Evolutionary conservation across 176 grass and related monocot genomes (phyloP), one percentile per base, ranked within the genome.

Genomic region (Musa beccarii): DNA sequence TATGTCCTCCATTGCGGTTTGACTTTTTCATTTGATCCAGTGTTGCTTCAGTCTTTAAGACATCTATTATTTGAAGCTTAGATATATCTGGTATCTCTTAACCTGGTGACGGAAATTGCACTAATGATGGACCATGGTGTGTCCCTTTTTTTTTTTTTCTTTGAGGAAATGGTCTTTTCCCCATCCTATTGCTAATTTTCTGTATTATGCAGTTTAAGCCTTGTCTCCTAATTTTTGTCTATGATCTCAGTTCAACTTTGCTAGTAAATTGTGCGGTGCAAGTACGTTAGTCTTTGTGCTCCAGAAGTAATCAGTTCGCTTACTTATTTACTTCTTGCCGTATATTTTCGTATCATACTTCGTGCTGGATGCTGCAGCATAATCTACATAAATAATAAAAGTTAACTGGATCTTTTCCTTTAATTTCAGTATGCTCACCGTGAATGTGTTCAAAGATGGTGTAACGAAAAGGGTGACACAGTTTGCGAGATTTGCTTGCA

Each of bases 381-480:
- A 26, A 59, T 1, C 52, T 49, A 53, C 63, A 9, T 2, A 71
- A 54, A 80, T 43, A 17, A 2, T 66, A 62, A 57, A 80, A 53
- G 12, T 53, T 56, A 13, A 34, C 51, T 79, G 62, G 1, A 69
- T 11, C 54, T 75, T 49, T 11, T 14, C 89, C 79, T 23, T 68
- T 3, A 68, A 14, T 81, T 84, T 73, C 81, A 98, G 94, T 91
- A 93, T 15, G 94, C 86, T 0, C 90, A 98, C 68, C 76, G 90
- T 52, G 90, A 91, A 83, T 98, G 94, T 82, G 87, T 98, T 73
- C 94, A 98, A 15, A 81, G 80, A 1, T 98, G 94, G 94, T 98
- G 94, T 61, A 84, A 93, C 10, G 94, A 93, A 79, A 98, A 98
- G 53, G 94, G 90, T 1, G 90, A 98, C 72, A 93, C 88, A 14